phyloP scores from a whole-genome alignment of 2,329 filamentous ascomycete genomes.

The Rhynchosporium graminicola region DNA sequence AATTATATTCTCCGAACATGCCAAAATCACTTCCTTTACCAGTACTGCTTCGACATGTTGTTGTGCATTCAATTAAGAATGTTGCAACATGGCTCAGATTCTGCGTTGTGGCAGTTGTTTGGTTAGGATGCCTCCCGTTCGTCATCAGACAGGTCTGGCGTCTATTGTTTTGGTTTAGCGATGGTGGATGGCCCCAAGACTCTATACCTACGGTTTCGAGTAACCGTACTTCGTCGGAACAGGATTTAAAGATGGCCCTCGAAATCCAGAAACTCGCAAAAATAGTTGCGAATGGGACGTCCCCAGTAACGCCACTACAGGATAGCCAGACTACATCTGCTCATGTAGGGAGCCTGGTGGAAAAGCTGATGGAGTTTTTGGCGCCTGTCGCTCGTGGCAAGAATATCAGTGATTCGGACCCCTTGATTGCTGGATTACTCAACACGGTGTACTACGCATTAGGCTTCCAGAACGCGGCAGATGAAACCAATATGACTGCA shows the following conservation, averaged over 20 bases:
- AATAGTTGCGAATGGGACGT: constrained; percentile 36
- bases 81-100: constrained; percentile 77
- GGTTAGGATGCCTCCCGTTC: constrained; percentile 87
- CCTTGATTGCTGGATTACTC: constrained; percentile 34
- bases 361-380: constrained; percentile 41
- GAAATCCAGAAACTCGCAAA: constrained; percentile 32
- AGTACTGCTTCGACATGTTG: constrained; percentile 78
- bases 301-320: constrained; percentile 36
- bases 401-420: constrained; percentile 35
- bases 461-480: constrained; percentile 24
- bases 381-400: constrained; percentile 34
- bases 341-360: constrained; percentile 42
- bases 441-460: constrained; percentile 37
- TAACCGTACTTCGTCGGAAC: constrained; percentile 25
- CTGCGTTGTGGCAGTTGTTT: constrained; percentile 77
- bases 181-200: constrained; percentile 39
- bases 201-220: constrained; percentile 20
- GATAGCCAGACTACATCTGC: constrained; percentile 43
- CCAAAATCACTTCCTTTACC: constrained; percentile 77
- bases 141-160: constrained; percentile 91
- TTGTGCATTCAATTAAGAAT: constrained; percentile 70
- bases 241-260: constrained; percentile 32
- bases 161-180: constrained; percentile 76
- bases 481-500: constrained; percentile 20
- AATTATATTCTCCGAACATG: constrained; percentile 95